Conservation (phyloP, 2,329 filamentous ascomycete species). For the Chlorencoelia australis region DNA sequence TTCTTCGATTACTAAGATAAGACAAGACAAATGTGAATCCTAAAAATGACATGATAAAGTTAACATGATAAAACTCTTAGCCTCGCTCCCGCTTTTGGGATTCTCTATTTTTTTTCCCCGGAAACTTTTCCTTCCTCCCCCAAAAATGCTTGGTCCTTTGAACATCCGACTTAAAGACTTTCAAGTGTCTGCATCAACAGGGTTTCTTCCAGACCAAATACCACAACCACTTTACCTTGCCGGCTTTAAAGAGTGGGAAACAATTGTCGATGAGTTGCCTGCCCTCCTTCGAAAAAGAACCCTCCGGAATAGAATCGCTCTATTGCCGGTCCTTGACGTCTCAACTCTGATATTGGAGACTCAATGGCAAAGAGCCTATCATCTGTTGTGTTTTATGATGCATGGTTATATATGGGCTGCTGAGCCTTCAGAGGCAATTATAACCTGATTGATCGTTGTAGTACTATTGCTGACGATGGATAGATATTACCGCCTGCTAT, state of each 20-base stretch:
- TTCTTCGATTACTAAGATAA: no score
- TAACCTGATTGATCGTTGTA: no score
- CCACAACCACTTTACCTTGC: conserved; percentile 57
- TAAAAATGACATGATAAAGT: no score
- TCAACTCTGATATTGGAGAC: conserved; percentile 49
- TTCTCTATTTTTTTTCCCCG: no score
- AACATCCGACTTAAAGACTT: conserved; percentile 19
- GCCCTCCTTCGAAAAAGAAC: conserved; percentile 52
- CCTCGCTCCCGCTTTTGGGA: no score
- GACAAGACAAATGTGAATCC: no score
- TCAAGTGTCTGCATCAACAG: conserved; percentile 29
- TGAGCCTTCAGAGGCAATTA: conserved; percentile 58
- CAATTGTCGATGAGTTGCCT: conserved; percentile 57
- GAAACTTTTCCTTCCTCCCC: neutral
- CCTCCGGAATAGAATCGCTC: conserved; percentile 52
- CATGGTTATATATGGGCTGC: conserved; percentile 90
- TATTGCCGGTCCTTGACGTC: conserved; percentile 61
- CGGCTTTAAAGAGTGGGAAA: conserved; percentile 77
- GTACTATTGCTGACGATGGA: no score
- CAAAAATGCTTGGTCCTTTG: conserved; percentile 19
- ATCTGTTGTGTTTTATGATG: conserved; percentile 66
- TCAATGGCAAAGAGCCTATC: conserved; percentile 77
- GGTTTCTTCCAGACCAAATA: conserved; percentile 65
- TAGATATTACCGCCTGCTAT: conserved; percentile 63
- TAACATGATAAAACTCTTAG: no score